phyloP scores from a whole-genome alignment of 2,329 filamentous ascomycete genomes.

The Immersiporthe knoxdaviesiana region DNA sequence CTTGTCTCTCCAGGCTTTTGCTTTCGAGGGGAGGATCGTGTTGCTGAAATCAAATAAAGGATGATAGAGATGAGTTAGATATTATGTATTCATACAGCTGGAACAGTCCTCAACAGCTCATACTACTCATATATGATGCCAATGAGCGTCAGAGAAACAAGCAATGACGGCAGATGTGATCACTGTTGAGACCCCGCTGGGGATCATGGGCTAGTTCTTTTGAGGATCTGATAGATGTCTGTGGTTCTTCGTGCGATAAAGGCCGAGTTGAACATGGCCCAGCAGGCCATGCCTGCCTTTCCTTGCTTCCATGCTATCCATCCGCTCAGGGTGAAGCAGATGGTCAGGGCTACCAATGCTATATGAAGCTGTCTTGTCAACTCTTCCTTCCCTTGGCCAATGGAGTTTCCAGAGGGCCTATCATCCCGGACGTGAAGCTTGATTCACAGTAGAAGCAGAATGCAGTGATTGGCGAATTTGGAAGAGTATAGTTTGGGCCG shows the following conservation, averaged over 20 bases:
- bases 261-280: slow-evolving; percentile 37
- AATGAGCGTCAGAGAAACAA: slow-evolving; percentile 13
- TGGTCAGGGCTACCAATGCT: not conserved
- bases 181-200: slow-evolving; percentile 35
- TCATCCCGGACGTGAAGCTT: not conserved
- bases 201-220: slow-evolving; percentile 30
- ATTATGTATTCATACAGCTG: slow-evolving; percentile 16
- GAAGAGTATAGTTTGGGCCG: too few species aligned
- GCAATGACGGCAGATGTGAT: slow-evolving; percentile 36
- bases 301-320: slow-evolving; percentile 37
- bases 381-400: not conserved
- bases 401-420: not conserved
- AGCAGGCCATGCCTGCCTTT: slow-evolving; percentile 37
- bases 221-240: slow-evolving; percentile 35
- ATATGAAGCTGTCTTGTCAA: not conserved
- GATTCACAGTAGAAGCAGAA: too few species aligned
- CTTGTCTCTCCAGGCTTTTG: slow-evolving; percentile 29
- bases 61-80: slow-evolving; percentile 10
- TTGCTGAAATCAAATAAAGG: not conserved
- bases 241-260: slow-evolving; percentile 34
- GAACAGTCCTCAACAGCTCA: not conserved
- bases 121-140: slow-evolving; percentile 38
- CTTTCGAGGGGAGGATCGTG: slow-evolving; percentile 17
- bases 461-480: not conserved
- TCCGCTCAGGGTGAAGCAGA: slow-evolving; percentile 29